Evolutionary conservation across 257 asterid genomes (phyloP).

Genomic region (Ilex asprella): DNA sequence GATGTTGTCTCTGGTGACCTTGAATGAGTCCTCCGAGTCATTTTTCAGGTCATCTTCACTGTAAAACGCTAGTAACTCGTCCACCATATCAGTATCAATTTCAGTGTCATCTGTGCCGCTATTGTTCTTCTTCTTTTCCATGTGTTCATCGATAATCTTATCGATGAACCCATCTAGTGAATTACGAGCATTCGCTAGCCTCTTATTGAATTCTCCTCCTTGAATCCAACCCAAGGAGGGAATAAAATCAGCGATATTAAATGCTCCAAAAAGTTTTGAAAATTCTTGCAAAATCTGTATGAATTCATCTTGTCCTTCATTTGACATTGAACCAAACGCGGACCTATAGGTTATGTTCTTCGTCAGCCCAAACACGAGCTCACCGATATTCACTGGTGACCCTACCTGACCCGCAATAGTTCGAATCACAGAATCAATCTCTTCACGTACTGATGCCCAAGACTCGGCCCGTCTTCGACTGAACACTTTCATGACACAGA

Average conservation of each 20-base stretch:
- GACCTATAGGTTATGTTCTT: background rate
- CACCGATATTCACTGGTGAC: background rate
- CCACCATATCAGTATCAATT: background rate
- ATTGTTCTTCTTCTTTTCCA: background rate
- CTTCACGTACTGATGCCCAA: background rate
- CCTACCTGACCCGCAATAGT: background rate
- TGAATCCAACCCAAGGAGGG: background rate
- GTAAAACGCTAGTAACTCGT: background rate
- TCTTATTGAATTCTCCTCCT: background rate
- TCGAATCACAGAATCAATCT: background rate
- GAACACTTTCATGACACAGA: background rate
- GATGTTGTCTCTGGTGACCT: slow-evolving; percentile 1
- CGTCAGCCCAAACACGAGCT: background rate
- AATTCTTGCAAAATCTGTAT: background rate
- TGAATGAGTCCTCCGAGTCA: background rate
- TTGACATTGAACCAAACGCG: background rate
- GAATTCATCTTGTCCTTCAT: background rate
- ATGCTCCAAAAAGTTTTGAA: background rate
- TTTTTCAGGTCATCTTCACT: background rate
- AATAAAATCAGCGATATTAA: background rate
- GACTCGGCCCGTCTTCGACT: background rate
- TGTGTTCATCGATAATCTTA: background rate
- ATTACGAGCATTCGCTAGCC: background rate
- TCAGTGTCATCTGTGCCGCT: background rate
- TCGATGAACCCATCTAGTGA: background rate